Conservation (phyloP, 345 rosid genomes). For the Eucalyptus microcorys region DNA sequence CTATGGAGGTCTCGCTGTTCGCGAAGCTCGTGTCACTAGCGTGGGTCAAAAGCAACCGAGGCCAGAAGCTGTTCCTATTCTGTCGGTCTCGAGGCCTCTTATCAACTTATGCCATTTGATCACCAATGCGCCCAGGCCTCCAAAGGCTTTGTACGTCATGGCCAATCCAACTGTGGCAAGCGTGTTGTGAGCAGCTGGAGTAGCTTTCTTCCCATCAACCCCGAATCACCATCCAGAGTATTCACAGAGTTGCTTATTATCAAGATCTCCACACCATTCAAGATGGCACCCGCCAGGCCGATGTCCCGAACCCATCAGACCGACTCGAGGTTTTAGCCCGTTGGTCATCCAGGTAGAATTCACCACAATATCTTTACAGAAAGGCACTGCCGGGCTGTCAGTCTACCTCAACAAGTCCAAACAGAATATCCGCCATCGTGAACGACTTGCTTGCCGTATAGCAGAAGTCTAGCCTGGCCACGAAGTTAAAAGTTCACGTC, state of each 20-base stretch:
- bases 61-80: too few species aligned
- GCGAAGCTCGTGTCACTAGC: neutral
- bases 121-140: neutral
- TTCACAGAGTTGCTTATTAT: neutral
- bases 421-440: neutral
- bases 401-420: neutral
- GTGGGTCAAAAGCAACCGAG: too few species aligned
- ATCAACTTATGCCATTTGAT: slow-evolving; percentile 1
- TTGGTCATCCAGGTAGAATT: neutral
- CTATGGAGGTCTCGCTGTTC: neutral
- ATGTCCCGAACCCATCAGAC: neutral
- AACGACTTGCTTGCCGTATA: neutral
- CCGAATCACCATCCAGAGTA: neutral
- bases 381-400: neutral
- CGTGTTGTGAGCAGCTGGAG: neutral
- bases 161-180: neutral
- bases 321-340: neutral
- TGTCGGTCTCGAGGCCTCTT: neutral
- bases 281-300: neutral
- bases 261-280: slow-evolving; percentile 1
- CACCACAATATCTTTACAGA: neutral
- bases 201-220: neutral
- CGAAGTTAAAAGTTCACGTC: neutral
- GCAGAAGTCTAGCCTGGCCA: neutral
- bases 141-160: neutral